Percentiles rank a stretch among this genome's conserved stretches.
Conservation (phyloP, 2,329 filamentous ascomycete genomes). For the Chrysosporium keratinophilum region DNA sequence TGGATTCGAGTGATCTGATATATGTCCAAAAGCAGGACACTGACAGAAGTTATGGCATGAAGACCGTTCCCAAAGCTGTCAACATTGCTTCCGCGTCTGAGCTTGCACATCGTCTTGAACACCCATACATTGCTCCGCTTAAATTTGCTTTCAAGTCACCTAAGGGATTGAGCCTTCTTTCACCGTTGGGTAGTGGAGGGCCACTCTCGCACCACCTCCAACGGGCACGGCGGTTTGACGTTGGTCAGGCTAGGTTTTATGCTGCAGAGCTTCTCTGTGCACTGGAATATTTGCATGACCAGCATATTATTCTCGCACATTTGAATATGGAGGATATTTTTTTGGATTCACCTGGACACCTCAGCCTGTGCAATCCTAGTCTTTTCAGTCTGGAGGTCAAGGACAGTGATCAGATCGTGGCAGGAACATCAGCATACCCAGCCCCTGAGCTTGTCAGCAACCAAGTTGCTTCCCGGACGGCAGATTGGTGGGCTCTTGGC, state of each 20-base stretch:
- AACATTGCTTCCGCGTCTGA: conserved; percentile 90
- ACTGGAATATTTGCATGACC: conserved; percentile 17
- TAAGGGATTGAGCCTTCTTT: conserved; percentile 14
- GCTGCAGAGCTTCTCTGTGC: conserved; percentile 16
- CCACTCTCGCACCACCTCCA: conserved; percentile 16
- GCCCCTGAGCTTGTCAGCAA: conserved; percentile 15
- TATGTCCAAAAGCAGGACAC: conserved; percentile 77
- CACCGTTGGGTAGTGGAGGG: conserved; percentile 16
- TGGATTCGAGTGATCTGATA: conserved; percentile 7
- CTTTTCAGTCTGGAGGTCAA: conserved; percentile 14
- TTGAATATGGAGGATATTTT: conserved; percentile 15
- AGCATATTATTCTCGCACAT: conserved; percentile 39
- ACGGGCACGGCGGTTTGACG: conserved; percentile 12
- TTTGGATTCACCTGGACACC: conserved; percentile 16
- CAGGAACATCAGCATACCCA: conserved; percentile 48
- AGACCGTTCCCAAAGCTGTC: conserved; percentile 97
- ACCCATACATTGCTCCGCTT: conserved; percentile 16
- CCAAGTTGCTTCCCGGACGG: conserved; percentile 8
- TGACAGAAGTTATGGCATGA: conserved; percentile 91
- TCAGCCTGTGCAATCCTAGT: conserved; percentile 16
- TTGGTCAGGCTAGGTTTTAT: conserved; percentile 14
- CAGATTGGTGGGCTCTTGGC: conserved; percentile 16
- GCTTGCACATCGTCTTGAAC: conserved; percentile 57
- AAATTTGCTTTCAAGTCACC: conserved; percentile 13
- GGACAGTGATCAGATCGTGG: conserved; percentile 58